Evolutionary conservation across 139 green algal species (phyloP).

Genomic region (Chlorella sp.): DNA sequence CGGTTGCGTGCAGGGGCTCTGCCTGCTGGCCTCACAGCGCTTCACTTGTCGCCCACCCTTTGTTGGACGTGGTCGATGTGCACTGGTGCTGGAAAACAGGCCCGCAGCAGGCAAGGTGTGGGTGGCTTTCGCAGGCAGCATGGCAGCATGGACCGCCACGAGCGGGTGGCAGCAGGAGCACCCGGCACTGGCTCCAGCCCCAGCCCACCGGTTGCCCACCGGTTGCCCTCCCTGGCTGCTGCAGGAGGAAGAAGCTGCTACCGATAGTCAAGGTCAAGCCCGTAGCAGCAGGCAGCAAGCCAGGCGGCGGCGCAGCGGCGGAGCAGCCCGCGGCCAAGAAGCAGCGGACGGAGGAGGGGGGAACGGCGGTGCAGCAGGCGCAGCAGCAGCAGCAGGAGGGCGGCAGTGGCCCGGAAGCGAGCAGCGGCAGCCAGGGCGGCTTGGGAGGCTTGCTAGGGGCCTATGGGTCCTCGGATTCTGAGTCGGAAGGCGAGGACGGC

Average conservation of each 20-base stretch:
- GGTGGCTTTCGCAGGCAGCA: too few relatives aligned
- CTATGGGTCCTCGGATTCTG: conserved; percentile 12
- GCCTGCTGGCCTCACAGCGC: background rate
- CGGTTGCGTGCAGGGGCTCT: background rate
- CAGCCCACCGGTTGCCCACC: background rate
- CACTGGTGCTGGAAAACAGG: too few relatives aligned
- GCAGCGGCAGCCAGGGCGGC: conserved; percentile 7
- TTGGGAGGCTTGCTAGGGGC: conserved; percentile 18
- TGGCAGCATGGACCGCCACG: too few relatives aligned
- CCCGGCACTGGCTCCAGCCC: too few relatives aligned
- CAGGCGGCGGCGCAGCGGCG: background rate
- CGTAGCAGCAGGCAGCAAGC: background rate
- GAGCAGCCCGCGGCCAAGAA: background rate
- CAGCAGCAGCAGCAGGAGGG: background rate
- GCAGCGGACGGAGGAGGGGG: background rate
- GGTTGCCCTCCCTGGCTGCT: background rate
- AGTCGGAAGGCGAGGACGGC: background rate
- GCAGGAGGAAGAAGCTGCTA: conserved; percentile 17
- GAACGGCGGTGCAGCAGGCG: background rate
- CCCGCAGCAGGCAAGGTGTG: too few relatives aligned
- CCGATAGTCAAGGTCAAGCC: conserved; percentile 24
- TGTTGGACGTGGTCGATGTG: too few relatives aligned
- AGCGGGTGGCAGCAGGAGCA: too few relatives aligned
- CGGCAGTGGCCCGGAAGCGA: background rate
- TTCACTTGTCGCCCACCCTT: too few relatives aligned